Conservation (phyloP, 768 basidiomycete species). For the Calvatia gigantea region DNA sequence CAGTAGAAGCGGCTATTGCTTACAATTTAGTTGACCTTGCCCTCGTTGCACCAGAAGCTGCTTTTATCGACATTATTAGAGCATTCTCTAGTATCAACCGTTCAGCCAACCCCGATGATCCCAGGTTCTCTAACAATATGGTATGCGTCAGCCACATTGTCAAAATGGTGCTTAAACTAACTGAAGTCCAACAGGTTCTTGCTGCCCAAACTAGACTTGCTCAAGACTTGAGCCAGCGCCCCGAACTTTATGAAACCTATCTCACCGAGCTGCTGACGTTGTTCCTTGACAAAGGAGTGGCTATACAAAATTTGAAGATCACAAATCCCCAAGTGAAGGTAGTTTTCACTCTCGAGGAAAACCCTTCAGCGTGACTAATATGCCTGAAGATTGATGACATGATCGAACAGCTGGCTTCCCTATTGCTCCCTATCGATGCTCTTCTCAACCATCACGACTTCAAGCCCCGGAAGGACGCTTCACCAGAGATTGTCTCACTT, state of each 20-base stretch:
- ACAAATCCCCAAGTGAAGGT: conserved; percentile 68
- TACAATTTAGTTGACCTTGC: conserved; percentile 91
- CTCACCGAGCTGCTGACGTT: conserved; percentile 80
- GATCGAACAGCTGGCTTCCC: conserved; percentile 82
- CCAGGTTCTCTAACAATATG: conserved; percentile 87
- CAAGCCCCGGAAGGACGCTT: conserved; percentile 50
- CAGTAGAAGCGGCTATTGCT: conserved; percentile 88
- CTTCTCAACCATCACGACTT: conserved; percentile 72
- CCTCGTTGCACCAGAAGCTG: conserved; percentile 66
- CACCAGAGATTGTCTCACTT: conserved; percentile 60
- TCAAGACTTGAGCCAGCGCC: conserved; percentile 66
- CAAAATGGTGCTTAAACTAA: neutral
- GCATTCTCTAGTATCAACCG: conserved; percentile 84
- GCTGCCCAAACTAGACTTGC: conserved; percentile 90
- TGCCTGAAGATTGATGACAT: conserved; percentile 66
- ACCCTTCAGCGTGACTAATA: neutral
- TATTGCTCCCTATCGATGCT: conserved; percentile 89
- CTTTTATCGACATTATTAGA: conserved; percentile 81
- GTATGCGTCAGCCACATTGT: conserved; percentile 39
- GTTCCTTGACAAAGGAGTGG: conserved; percentile 88
- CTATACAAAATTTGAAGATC: conserved; percentile 78
- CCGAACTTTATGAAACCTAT: conserved; percentile 78
- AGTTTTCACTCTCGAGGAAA: conserved; percentile 3
- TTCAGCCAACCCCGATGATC: conserved; percentile 85
- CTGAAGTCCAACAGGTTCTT: conserved; percentile 51